Conservation (phyloP, 75 land plant genomes). For the Pinus tabuliformis region DNA sequence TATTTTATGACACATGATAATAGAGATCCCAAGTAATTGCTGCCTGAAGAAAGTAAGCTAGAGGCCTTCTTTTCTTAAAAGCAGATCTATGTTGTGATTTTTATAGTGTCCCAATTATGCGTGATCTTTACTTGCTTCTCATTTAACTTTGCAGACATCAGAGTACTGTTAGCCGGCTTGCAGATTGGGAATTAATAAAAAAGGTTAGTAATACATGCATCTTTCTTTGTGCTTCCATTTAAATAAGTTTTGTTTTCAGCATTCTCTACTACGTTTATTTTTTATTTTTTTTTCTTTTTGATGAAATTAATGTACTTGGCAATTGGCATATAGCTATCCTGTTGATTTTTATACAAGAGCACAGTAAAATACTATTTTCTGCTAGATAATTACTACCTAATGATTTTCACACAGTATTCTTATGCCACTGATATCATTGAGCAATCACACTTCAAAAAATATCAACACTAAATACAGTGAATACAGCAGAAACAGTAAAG, state of each 20-base stretch:
- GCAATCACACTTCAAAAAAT: no score
- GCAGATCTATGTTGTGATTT: not conserved
- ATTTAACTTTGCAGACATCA: slow-evolving; percentile 66
- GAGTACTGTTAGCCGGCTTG: slow-evolving; percentile 53
- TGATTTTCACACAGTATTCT: no score
- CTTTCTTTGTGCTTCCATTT: not conserved
- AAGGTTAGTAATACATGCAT: slow-evolving; percentile 36
- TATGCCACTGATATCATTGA: no score
- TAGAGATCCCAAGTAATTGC: not conserved
- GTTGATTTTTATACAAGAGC: no score
- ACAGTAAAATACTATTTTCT: no score
- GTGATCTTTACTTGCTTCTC: not conserved
- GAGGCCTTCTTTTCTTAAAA: not conserved
- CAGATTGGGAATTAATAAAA: slow-evolving; percentile 77
- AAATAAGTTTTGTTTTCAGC: not conserved
- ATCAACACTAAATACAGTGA: no score
- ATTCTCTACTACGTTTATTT: not conserved
- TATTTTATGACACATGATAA: not conserved
- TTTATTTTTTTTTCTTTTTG: not conserved
- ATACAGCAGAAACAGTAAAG: no score
- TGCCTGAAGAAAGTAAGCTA: not conserved
- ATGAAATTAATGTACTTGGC: not conserved
- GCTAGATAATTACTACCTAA: no score
- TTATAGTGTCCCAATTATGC: not conserved
- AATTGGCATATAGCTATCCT: not conserved